These are phyloP conservation scores for Ilex paraguariensis DNA, from an alignment of 305 asterid species.

Conservation along the genomic window DNA sequence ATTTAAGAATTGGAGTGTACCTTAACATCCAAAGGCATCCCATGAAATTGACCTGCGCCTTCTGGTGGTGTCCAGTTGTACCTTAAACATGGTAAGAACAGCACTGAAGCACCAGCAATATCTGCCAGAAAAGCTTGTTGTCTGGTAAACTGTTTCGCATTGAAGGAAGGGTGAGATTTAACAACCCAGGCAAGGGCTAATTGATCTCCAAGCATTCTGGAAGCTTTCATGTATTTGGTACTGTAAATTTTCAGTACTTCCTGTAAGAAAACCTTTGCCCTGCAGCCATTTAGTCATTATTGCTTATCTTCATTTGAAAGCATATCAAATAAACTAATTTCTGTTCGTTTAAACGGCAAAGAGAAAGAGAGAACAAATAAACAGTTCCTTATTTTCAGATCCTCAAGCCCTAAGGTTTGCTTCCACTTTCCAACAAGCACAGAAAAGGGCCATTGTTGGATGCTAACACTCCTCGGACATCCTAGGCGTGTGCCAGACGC, in stretches of 20 bases:
- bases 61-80: constrained; percentile 99
- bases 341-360: too few species aligned
- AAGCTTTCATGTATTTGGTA: constrained; percentile 65
- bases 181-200: constrained; percentile 86
- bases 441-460: too few species aligned
- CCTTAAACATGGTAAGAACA: constrained; percentile 73
- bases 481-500: too few species aligned
- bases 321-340: too few species aligned
- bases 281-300: constrained; percentile 18
- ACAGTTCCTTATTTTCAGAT: too few species aligned
- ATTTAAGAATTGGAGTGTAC: constrained; percentile 21
- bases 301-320: neutral
- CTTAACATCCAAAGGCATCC: constrained; percentile 96
- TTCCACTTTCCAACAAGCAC: too few species aligned
- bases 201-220: constrained; percentile 95
- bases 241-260: constrained; percentile 53
- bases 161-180: constrained; percentile 52
- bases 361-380: too few species aligned
- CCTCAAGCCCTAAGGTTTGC: too few species aligned
- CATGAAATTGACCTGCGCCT: constrained; percentile 95
- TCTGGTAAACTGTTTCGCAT: constrained; percentile 43
- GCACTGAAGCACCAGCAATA: constrained; percentile 53
- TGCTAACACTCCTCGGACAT: too few species aligned
- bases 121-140: constrained; percentile 56
- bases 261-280: constrained; percentile 64